Base-by-base conservation (phyloP, 108 stramenopile genomes). In the Skeletonema marinoi region DNA sequence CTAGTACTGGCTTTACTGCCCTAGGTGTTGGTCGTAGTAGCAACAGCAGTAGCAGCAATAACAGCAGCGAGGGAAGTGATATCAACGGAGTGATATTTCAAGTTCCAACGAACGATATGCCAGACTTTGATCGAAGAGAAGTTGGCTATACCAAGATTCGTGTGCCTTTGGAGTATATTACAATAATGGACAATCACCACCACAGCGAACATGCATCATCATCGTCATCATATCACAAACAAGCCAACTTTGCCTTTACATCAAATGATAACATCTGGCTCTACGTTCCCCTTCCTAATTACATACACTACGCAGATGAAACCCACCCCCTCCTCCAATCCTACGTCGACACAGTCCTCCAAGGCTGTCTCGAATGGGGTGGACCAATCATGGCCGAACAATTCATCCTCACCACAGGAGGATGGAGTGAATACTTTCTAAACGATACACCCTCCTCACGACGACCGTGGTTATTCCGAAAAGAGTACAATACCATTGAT, bases 341-440 rank as follows among this genome's bases (percentile, higher is more conserved):
- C 19, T 91, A 91, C 60, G 90, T 91, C 19, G 90, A 91, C 50
- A 91, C 88, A 0, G 88, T 91, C 42, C 66, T 91, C 17, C 90
- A 89, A 46, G 90, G 90, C 3, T 91, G 90, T 70, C 65, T 91
- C 21, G 85, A 88, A 68, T 90, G 90, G 90, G 90, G 90, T n/a
- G 90, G 90, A 3, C 78, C 78, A 42, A 29, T 29, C 30, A 87
- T 90, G 88, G 90, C 86, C n/a, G 81, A 84, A 39, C 17, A 78
- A 59, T 90, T 90, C 60, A 64, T 90, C 3, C 25, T 70, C 6
- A 87, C 82, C 6, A 90, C 90, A 2, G 86, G 75, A 8, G 82
- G 88, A 48, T 90, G 90, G 90, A 79, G 81, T 41, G 14, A 77
- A 3, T 88, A 84, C 38, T 90, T 87, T 81, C 35, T 90, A 65